These are phyloP conservation scores for Tillandsia leiboldiana DNA, from an alignment of 176 grass and related monocot genomes.

Conservation along the genomic window DNA sequence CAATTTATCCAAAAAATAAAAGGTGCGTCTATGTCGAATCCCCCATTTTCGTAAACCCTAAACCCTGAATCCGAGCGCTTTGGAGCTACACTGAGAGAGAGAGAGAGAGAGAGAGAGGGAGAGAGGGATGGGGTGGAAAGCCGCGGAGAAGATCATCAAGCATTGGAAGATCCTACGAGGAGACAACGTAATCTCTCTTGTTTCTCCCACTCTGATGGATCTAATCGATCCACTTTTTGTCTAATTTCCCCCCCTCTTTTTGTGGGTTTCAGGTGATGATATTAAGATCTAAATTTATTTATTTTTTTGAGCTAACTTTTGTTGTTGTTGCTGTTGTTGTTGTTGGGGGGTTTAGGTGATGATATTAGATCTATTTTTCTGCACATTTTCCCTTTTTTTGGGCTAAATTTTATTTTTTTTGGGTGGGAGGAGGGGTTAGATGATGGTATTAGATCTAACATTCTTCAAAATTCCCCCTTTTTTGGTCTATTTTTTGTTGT, in stretches of 20 bases:
- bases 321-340: no score
- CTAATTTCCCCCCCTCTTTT: neutral
- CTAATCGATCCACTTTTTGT: neutral
- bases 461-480: no score
- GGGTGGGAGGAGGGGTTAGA: no score
- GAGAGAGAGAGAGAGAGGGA: neutral
- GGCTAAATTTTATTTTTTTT: no score
- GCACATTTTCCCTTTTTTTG: no score
- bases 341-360: no score
- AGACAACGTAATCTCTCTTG: slow-evolving; percentile 43
- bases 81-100: neutral
- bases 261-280: neutral
- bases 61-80: neutral
- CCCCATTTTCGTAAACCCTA: neutral
- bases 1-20: no score
- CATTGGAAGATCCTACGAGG: slow-evolving; percentile 91
- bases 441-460: no score
- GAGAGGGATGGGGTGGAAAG: slow-evolving; percentile 74
- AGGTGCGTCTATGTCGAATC: no score
- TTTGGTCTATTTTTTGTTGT: no score
- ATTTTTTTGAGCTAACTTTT: neutral
- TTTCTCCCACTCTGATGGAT: neutral
- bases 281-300: no score
- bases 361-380: no score
- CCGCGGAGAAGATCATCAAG: slow-evolving; percentile 63